These are phyloP conservation scores for Acacia concinna DNA, from an alignment of 331 rosid species.

Conservation along the genomic window DNA sequence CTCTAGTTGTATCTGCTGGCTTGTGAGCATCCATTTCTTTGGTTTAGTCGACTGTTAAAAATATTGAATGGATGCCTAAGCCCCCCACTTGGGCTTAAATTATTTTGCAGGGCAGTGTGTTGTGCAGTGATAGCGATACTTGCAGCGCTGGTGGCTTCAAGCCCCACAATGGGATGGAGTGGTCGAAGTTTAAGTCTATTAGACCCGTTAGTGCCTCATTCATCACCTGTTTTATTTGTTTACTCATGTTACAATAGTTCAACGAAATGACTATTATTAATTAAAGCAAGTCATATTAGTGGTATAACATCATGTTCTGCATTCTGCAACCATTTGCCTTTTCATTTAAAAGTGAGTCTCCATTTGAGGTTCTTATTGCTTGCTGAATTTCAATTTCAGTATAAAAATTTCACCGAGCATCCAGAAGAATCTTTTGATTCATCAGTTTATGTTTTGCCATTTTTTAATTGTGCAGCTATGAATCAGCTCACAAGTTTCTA, in stretches of 20 bases:
- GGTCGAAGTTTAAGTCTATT: slow-evolving; percentile 95
- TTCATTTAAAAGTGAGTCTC: slow-evolving; percentile 9
- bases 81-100: slow-evolving; percentile 26
- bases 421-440: slow-evolving; percentile 1
- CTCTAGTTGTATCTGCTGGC: slow-evolving; percentile 84
- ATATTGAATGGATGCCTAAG: slow-evolving; percentile 29
- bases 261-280: not conserved
- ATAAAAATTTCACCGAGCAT: not conserved
- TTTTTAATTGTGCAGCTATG: not conserved
- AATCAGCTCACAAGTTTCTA: slow-evolving; percentile 17
- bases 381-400: slow-evolving; percentile 20
- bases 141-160: slow-evolving; percentile 87
- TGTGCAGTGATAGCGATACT: slow-evolving; percentile 73
- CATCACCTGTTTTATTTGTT: slow-evolving; percentile 27
- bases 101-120: slow-evolving; percentile 72
- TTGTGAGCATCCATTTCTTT: slow-evolving; percentile 56
- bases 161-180: slow-evolving; percentile 99
- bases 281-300: not conserved
- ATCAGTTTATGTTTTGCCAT: slow-evolving; percentile 22
- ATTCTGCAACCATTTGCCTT: not conserved
- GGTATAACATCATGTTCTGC: not conserved
- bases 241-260: slow-evolving; percentile 21
- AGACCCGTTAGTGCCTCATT: slow-evolving; percentile 77
- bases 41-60: slow-evolving; percentile 19
- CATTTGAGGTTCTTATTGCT: slow-evolving; percentile 35